Base-by-base conservation (phyloP, 2,329 filamentous ascomycete species). In the Septoria petroselini region DNA sequence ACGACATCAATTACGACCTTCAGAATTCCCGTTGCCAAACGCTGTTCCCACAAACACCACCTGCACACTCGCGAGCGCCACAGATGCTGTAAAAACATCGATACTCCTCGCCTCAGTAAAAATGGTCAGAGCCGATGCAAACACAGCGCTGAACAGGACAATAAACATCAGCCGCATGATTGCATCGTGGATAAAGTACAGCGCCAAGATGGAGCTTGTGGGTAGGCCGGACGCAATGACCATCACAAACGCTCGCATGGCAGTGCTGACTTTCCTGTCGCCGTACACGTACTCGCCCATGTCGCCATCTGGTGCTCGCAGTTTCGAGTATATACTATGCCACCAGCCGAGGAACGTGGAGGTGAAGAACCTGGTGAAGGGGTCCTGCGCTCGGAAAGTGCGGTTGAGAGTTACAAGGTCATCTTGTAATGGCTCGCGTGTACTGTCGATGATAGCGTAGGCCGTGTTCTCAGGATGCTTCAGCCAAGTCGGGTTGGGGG, bases 31-130 rank as follows among this genome's bases (percentile, higher is more conserved):
- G 41, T 53, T 55, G 1, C 55, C 55, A 34, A 57, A 53, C 11
- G 49, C 49, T 7, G 60, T 62, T 9, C 60, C 60, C 2, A 62
- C 58, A 50, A 61, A 62, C 4, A 62, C 60, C 3, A 63, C 61
- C 35, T 63, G 61, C 5, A 63, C 61, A 8, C 45, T 51, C 11
- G 61, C 60, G 47, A 61, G 41, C 3, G 60, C 58, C 4, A 55
- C 58, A 29, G 55, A 55, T 1, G 56, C 60, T 25, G 58, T 59
- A 30, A 62, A 61, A 8, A 62, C 54, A 33, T 63, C 58, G n/a
- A 62, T 55, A 12, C 55, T 51, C 15, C 52, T 55, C 3, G 61
- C 60, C 15, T 58, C 52, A 0, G 58, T 62, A 33, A 62, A 61
- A 9, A 61, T 31, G 3, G 57, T 53, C 25, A 62, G 27, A 2